Evolutionary conservation across 2,329 filamentous ascomycete species (phyloP).

Genomic region (Hirsutella rhossiliensis): DNA sequence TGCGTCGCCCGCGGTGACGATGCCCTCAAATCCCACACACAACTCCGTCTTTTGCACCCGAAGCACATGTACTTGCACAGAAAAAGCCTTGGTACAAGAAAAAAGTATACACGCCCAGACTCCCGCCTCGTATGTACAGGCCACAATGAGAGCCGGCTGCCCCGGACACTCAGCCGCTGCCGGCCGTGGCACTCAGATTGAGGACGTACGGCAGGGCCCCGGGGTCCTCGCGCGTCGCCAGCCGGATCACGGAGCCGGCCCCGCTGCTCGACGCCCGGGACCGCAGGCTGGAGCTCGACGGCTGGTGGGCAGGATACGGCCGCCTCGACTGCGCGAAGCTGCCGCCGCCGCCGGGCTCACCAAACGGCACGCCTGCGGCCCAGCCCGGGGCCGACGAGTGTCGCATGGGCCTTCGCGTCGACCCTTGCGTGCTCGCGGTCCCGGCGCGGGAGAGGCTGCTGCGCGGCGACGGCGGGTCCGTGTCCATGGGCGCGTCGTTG

Average conservation of each 20-base stretch:
- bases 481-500: slow-evolving; percentile 30
- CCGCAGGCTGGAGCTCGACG: slow-evolving; percentile 26
- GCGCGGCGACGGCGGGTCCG: slow-evolving; percentile 27
- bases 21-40: no score
- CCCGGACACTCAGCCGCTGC: slow-evolving; percentile 9
- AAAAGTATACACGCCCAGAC: not conserved
- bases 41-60: no score
- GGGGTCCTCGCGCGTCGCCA: slow-evolving; percentile 25
- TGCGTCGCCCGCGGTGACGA: no score
- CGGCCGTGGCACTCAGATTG: slow-evolving; percentile 18
- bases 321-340: slow-evolving; percentile 31
- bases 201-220: slow-evolving; percentile 24
- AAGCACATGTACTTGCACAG: no score
- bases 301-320: slow-evolving; percentile 24
- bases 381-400: slow-evolving; percentile 31
- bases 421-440: slow-evolving; percentile 19
- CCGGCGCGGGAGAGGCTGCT: slow-evolving; percentile 16
- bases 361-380: slow-evolving; percentile 24
- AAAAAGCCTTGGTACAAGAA: not conserved
- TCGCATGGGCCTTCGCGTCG: slow-evolving; percentile 16
- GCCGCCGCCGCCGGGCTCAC: slow-evolving; percentile 19
- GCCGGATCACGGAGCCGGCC: slow-evolving; percentile 34
- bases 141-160: not conserved
- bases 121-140: not conserved
- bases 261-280: slow-evolving; percentile 22